Conservation (phyloP, 2,329 filamentous ascomycete species). For the Colletotrichum coccodes region DNA sequence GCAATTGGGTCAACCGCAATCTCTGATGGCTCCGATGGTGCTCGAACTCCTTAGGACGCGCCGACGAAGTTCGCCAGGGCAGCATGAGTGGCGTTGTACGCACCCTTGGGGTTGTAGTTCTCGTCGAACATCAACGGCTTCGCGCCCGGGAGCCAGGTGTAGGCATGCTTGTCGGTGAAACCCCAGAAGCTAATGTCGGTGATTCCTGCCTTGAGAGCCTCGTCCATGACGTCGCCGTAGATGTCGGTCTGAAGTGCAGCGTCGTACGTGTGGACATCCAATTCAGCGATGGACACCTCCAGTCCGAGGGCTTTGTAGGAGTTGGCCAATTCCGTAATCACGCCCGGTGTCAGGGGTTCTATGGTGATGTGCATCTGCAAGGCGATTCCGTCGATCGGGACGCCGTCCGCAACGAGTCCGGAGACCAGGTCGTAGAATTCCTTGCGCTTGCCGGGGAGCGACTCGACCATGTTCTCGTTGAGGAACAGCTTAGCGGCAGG, state of each 20-base stretch:
- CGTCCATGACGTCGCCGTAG: conserved; percentile 66
- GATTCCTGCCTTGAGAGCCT: conserved; percentile 65
- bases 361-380: conserved; percentile 25
- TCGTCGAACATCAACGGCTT: conserved; percentile 66
- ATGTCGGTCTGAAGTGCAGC: conserved; percentile 65
- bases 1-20: neutral
- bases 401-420: conserved; percentile 65
- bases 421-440: conserved; percentile 42
- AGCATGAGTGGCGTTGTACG: conserved; percentile 40
- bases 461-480: conserved; percentile 75
- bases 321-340: conserved; percentile 8
- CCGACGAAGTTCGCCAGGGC: conserved; percentile 1
- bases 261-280: conserved; percentile 62
- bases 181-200: conserved; percentile 74
- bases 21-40: neutral
- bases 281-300: conserved; percentile 73
- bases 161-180: conserved; percentile 52
- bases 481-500: conserved; percentile 77
- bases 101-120: conserved; percentile 60
- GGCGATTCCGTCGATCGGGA: conserved; percentile 72
- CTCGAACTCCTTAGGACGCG: neutral
- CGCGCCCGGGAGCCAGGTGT: conserved; percentile 60
- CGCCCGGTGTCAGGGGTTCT: conserved; percentile 7
- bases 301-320: conserved; percentile 55
- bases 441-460: conserved; percentile 63